Conservation (phyloP, 441 rosid genomes). For the Codiaeum variegatum region DNA sequence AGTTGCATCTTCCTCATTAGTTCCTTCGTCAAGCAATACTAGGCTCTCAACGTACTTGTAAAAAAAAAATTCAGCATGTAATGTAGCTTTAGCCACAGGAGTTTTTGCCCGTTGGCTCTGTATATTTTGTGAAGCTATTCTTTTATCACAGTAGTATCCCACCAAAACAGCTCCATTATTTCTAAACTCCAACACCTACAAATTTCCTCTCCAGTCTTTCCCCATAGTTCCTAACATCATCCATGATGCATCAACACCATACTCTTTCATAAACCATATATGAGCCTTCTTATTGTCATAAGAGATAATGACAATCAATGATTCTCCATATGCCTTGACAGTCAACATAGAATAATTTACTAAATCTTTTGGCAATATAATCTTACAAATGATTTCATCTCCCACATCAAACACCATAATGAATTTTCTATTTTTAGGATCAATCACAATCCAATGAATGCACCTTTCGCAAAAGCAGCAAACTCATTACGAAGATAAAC, state of each 20-base stretch:
- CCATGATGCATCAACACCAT: not conserved
- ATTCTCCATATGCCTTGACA: constrained; percentile 13
- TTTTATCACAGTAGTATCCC: not conserved
- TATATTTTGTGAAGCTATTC: not conserved
- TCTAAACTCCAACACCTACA: not conserved
- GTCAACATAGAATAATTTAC: not conserved
- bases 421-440: not conserved
- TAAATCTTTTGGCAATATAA: constrained; percentile 14
- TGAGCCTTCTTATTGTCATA: not conserved
- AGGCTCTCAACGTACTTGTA: not conserved
- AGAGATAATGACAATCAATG: not conserved
- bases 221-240: not conserved
- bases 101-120: not conserved
- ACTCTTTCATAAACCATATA: not conserved
- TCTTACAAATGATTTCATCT: constrained; percentile 19
- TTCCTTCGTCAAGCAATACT: not conserved
- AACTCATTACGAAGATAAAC: too few species aligned
- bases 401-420: constrained; percentile 18
- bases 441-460: constrained; percentile 17
- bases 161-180: not conserved
- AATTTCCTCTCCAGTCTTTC: not conserved
- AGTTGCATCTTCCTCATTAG: not conserved
- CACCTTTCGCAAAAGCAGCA: constrained; percentile 20
- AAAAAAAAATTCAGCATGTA: too few species aligned
- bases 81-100: too few species aligned